Evolutionary conservation across 306 rosid species (phyloP).

Genomic region (Trichosanthes truncata): DNA sequence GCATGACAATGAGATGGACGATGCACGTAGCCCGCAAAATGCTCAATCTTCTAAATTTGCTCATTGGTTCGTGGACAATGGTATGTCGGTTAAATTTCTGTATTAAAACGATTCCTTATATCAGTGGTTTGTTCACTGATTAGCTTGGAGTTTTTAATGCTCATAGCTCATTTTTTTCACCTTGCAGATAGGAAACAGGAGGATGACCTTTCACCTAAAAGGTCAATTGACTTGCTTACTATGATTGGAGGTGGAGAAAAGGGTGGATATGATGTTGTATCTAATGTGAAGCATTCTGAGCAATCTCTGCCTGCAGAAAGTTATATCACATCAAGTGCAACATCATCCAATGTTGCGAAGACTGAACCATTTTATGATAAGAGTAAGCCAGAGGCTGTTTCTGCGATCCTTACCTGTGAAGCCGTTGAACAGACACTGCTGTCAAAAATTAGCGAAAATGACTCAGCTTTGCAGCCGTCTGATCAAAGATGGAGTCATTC

Average conservation of each 20-base stretch:
- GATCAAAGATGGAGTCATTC: slow-evolving; percentile 30
- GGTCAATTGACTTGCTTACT: slow-evolving; percentile 70
- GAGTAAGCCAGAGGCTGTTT: slow-evolving; percentile 43
- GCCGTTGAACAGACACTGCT: slow-evolving; percentile 86
- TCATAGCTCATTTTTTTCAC: slow-evolving; percentile 8
- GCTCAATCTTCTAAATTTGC: slow-evolving; percentile 81
- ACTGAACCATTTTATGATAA: slow-evolving; percentile 37
- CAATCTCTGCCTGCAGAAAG: slow-evolving; percentile 27
- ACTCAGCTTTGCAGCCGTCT: slow-evolving; percentile 25
- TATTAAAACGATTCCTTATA: slow-evolving; percentile 19
- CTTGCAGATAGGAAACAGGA: slow-evolving; percentile 56
- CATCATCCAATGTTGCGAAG: slow-evolving; percentile 23
- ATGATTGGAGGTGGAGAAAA: slow-evolving; percentile 73
- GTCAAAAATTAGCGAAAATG: slow-evolving; percentile 52
- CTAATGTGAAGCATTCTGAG: slow-evolving; percentile 28
- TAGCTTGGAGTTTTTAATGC: slow-evolving; percentile 7
- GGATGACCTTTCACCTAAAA: slow-evolving; percentile 37
- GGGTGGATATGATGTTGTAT: slow-evolving; percentile 28
- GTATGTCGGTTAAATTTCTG: slow-evolving; percentile 26
- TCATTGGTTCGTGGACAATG: slow-evolving; percentile 85
- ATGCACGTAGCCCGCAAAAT: slow-evolving; percentile 40
- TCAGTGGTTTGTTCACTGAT: slow-evolving; percentile 2
- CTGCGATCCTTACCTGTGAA: slow-evolving; percentile 84
- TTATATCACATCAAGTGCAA: slow-evolving; percentile 25
- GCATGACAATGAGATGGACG: slow-evolving; percentile 45